Evolutionary conservation across 306 rosid genomes (phyloP), one percentile per base, ranked within the genome.

Genomic region (Canavalia ensiformis): DNA sequence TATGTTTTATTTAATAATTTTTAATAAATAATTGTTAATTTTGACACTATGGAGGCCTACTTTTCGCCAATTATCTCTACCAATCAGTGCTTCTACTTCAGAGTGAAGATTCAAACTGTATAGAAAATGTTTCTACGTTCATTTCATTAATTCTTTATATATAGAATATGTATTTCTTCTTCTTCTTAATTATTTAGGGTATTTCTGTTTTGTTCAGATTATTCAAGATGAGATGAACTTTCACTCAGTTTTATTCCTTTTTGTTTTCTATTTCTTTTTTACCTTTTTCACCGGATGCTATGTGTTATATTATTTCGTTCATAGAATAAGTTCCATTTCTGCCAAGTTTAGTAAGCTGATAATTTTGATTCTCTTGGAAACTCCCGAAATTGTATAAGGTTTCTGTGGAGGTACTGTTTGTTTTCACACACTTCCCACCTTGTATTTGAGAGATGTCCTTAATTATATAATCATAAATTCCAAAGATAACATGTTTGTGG

Each of bases 101-200:
- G 77, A 78, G 72, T 81, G 87, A 84, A 78, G 85, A 75, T 83
- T 85, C 66, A 75, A 78, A 71, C 66, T 90, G 94, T 90, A 89
- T 83, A 92, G 85, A 85, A 18, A 68, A 71, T 65, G 60, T 51
- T 78, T 75, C 82, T 83, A 90, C 89, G 68, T 87, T 84, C 81
- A 84, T 88, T 91, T 86, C 86, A 87, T 92, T 89, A n/a, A 94
- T 94, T 94, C 89, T 89, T 92, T 18, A 18, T 18, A 18, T 90
- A 79, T 76, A 82, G 69, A 77, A 79, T 88, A 84, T 81, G 80
- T 51, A 56, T 69, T 83, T 69, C 63, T 64, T 81, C 25, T 18
- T 18, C 71, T 78, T 75, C 25, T 18, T 18, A 18, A 18, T 18
- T 18, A 18, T 18, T 18, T 46, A 72, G 77, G 79, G 85, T 82